Conservation (phyloP, 306 rosid genomes). For the Vigna angularis region DNA sequence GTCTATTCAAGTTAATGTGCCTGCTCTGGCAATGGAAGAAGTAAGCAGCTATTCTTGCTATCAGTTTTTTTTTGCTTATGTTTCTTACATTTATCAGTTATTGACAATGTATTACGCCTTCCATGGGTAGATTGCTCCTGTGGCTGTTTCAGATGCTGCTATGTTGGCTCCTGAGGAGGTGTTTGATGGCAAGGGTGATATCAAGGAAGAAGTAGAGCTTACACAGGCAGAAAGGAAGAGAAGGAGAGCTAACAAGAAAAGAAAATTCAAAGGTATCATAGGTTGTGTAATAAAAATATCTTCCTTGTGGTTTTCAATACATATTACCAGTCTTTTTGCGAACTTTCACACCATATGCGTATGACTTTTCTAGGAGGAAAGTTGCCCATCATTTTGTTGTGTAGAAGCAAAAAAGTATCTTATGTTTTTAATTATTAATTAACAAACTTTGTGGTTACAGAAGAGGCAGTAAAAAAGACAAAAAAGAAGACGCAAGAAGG, state of each 20-base stretch:
- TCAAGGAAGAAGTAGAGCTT: slow-evolving; percentile 90
- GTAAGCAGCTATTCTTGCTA: slow-evolving; percentile 53
- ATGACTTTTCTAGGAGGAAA: slow-evolving; percentile 25
- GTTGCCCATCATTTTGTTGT: slow-evolving; percentile 37
- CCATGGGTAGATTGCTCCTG: slow-evolving; percentile 82
- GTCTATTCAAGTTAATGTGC: slow-evolving; percentile 78
- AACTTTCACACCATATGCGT: slow-evolving; percentile 18
- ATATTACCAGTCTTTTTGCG: slow-evolving; percentile 15
- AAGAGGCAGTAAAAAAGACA: slow-evolving; percentile 56
- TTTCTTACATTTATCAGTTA: slow-evolving; percentile 11
- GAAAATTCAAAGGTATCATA: slow-evolving; percentile 79
- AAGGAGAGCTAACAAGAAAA: slow-evolving; percentile 90
- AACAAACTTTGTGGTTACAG: slow-evolving; percentile 57
- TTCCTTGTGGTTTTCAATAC: slow-evolving; percentile 3
- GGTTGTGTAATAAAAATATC: slow-evolving; percentile 12
- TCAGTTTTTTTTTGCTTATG: slow-evolving; percentile 3
- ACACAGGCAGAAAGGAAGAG: slow-evolving; percentile 88
- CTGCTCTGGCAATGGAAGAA: slow-evolving; percentile 99
- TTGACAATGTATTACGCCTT: slow-evolving; percentile 47
- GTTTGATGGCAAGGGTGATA: slow-evolving; percentile 88
- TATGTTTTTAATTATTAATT: slow-evolving; percentile 33
- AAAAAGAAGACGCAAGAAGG: slow-evolving; percentile 52
- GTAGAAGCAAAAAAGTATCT: not conserved
- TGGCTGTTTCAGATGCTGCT: slow-evolving; percentile 96
- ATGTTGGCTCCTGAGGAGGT: slow-evolving; percentile 99